Evolutionary conservation across 106 monocot genomes (phyloP), one percentile per base, ranked within the genome.

Genomic region (Dendrobium officinale): DNA sequence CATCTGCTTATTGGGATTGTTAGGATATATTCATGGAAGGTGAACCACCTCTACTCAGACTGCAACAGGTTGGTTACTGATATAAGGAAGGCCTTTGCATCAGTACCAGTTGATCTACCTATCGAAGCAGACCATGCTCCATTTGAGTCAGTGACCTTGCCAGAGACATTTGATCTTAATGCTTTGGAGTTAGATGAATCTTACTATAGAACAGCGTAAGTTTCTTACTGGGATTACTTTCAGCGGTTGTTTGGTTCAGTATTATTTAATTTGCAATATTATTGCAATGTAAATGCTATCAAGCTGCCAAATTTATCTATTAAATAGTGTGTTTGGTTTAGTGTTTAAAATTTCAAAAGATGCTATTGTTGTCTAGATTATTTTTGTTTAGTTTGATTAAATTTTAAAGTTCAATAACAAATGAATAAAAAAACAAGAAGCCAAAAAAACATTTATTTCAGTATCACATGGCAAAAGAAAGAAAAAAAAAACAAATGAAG

Each of bases 21-120:
- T 16, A 82, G 88, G 43, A 95, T 98, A 88, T 98, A 92, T 54
- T 92, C 92, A 29, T 87, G 85, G 89, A 98, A 98, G 85, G 98
- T 95, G 48, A 87, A 98, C 81, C 93, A 94, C 75, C 85, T 95
- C 29, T 85, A 73, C 49, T 86, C 88, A 17, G 98, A 98, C 44
- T 95, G 89, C 61, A 91, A 92, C 42, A 85, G 83, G 42, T 77
- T 93, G 78, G 22, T 80, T 68, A 76, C 81, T 4, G 79, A 87
- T 54, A 80, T 95, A 42, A 87, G 86, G 79, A 86, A 79, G 10
- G 75, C 85, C 9, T 85, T 91, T 37, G 79, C 83, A 20, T 77
- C 90, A 2, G 83, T 88, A 5, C 80, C 85, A 80, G 84, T 92
- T 6, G 82, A 95, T 85, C 81, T 92, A 15, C 92, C 91, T 4